Evolutionary conservation across 192 early-diverging fungal genomes (phyloP).

Genomic region (Coemansia sp.): DNA sequence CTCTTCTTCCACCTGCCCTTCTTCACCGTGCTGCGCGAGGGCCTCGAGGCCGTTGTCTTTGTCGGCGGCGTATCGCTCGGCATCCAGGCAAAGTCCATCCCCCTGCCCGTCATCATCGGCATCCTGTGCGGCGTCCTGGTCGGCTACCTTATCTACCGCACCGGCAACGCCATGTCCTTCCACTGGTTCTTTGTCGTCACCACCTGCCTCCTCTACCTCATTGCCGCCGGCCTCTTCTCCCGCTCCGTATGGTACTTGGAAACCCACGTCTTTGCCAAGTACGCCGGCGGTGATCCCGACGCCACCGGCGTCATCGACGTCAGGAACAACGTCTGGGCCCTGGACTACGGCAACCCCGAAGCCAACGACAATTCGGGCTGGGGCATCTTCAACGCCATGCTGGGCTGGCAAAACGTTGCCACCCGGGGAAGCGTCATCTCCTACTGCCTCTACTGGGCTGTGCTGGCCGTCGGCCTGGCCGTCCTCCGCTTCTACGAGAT

Average conservation of each 20-base stretch:
- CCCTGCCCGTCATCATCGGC: slow-evolving; percentile 72
- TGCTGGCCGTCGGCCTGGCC: slow-evolving; percentile 50
- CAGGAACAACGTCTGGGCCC: slow-evolving; percentile 54
- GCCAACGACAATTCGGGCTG: slow-evolving; percentile 51
- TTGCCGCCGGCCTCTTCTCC: slow-evolving; percentile 76
- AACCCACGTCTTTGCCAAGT: slow-evolving; percentile 57
- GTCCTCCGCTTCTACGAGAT: slow-evolving; percentile 18
- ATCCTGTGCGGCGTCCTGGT: slow-evolving; percentile 59
- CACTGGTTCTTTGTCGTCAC: slow-evolving; percentile 73
- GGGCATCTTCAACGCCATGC: slow-evolving; percentile 66
- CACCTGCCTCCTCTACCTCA: slow-evolving; percentile 67
- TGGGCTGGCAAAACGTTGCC: slow-evolving; percentile 74
- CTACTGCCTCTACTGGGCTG: slow-evolving; percentile 79
- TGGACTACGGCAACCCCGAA: slow-evolving; percentile 61
- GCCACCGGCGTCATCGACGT: slow-evolving; percentile 53
- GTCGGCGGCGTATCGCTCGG: slow-evolving; percentile 76
- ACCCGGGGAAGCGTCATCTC: slow-evolving; percentile 66
- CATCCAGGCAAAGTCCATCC: slow-evolving; percentile 61
- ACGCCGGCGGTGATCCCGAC: slow-evolving; percentile 64
- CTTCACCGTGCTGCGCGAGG: slow-evolving; percentile 80
- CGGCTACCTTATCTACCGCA: slow-evolving; percentile 70
- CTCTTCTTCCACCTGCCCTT: slow-evolving; percentile 81
- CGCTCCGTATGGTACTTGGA: slow-evolving; percentile 63
- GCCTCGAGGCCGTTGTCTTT: slow-evolving; percentile 85
- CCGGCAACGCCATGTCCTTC: slow-evolving; percentile 62